These are phyloP conservation scores for Linnemannia zychae DNA, from an alignment of 192 early-diverging fungal genomes.

Conservation along the genomic window DNA sequence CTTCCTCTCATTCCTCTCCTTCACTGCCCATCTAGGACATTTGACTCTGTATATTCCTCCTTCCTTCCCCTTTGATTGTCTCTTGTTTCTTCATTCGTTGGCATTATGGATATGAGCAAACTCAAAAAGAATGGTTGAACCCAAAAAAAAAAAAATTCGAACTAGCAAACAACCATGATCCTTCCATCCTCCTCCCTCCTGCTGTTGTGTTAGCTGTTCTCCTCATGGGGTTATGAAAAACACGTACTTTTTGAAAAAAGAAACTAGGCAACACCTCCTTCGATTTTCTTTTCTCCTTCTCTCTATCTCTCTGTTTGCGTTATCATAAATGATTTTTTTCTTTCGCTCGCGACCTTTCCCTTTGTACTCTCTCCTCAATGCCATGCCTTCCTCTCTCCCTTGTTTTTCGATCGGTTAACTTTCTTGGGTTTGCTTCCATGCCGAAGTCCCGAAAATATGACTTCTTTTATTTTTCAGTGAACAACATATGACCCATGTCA, in stretches of 20 bases:
- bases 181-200: no score
- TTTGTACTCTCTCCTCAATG: not conserved
- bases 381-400: not conserved
- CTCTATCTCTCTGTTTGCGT: no score
- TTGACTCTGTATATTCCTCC: not conserved
- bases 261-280: not conserved
- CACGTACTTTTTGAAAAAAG: no score
- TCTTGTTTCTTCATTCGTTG: slow-evolving; percentile 4
- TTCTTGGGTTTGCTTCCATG: slow-evolving; percentile 8
- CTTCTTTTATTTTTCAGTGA: not conserved
- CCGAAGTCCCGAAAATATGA: not conserved
- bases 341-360: no score
- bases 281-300: not conserved
- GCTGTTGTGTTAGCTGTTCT: no score
- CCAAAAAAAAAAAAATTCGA: not conserved
- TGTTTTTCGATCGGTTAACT: not conserved
- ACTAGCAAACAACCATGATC: not conserved
- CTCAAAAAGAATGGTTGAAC: not conserved
- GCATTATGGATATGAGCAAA: not conserved
- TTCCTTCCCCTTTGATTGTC: not conserved
- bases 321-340: not conserved
- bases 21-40: not conserved
- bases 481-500: not conserved
- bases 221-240: no score
- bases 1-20: not conserved